A percentile compares a stretch with the other conserved stretches of the same genome.
These are phyloP conservation scores for Magnaporthales sp. DNA, from an alignment of 2,329 filamentous ascomycete genomes.

Conservation along the genomic window DNA sequence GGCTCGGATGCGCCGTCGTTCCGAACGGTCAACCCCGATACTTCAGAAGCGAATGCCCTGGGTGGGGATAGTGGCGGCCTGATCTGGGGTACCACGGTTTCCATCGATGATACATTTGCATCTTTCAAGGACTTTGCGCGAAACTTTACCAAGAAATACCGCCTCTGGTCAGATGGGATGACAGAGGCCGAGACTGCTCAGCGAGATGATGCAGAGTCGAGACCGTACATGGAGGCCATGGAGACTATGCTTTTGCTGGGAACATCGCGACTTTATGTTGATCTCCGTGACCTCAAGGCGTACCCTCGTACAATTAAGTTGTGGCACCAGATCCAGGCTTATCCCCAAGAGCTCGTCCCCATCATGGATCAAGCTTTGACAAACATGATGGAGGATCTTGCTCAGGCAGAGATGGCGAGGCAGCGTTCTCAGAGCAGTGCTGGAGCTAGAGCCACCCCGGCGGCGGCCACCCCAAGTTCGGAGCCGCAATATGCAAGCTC, in stretches of 20 bases:
- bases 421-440: constrained; percentile 52
- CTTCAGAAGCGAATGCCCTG: constrained; percentile 82
- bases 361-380: constrained; percentile 94
- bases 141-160: constrained; percentile 90
- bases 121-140: constrained; percentile 86
- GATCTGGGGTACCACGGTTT: constrained; percentile 97
- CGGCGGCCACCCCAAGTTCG: constrained; percentile 50
- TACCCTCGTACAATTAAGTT: constrained; percentile 90
- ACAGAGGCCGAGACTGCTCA: constrained; percentile 64
- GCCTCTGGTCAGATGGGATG: constrained; percentile 82
- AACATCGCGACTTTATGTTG: constrained; percentile 75
- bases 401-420: constrained; percentile 67
- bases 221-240: constrained; percentile 77
- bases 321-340: constrained; percentile 90
- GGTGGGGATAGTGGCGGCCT: constrained; percentile 74
- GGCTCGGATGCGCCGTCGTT: constrained; percentile 54
- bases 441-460: constrained; percentile 32
- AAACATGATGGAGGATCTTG: constrained; percentile 86
- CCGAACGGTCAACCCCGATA: constrained; percentile 63
- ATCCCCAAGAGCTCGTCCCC: constrained; percentile 92
- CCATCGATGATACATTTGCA: constrained; percentile 79
- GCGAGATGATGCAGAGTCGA: constrained; percentile 64
- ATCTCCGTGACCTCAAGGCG: constrained; percentile 80
- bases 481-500: constrained; percentile 73
- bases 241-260: constrained; percentile 88